phyloP scores from a whole-genome alignment of 2,329 filamentous ascomycete genomes.

The Cladobotryum mycophilum region DNA sequence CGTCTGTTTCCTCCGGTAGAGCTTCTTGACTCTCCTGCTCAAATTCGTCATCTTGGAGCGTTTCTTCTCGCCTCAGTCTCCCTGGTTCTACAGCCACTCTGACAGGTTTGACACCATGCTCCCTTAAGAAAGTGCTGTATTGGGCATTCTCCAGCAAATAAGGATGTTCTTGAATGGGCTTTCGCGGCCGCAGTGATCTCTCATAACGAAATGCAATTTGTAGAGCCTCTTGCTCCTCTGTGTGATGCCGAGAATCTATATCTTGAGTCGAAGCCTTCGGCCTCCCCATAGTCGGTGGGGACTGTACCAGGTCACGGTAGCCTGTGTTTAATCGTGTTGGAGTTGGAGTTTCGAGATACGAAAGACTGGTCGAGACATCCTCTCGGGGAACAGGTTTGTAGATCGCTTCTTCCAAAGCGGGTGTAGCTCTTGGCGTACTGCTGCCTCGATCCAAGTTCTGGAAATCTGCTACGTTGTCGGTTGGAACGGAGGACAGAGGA shows the following conservation, averaged over 20 bases:
- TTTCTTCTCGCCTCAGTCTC: constrained; percentile 32
- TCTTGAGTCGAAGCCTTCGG: too few relatives aligned
- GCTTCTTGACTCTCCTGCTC: constrained; percentile 44
- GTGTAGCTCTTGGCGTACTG: neutral
- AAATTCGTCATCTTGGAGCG: constrained; percentile 46
- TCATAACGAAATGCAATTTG: constrained; percentile 30
- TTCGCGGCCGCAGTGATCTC: constrained; percentile 51
- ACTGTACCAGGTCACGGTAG: neutral
- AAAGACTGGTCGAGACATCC: constrained; percentile 32
- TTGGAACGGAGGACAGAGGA: constrained; percentile 28
- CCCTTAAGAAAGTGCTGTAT: constrained; percentile 47
- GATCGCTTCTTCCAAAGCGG: neutral
- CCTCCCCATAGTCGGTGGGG: too few relatives aligned
- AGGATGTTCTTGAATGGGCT: constrained; percentile 55
- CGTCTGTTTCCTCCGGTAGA: constrained; percentile 25
- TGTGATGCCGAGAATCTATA: neutral
- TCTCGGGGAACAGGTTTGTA: constrained; percentile 17
- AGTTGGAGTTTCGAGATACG: constrained; percentile 27
- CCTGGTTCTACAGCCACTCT: constrained; percentile 31
- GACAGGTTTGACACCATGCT: constrained; percentile 49
- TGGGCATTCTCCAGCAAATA: constrained; percentile 51
- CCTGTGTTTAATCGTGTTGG: constrained; percentile 18
- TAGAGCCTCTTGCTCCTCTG: constrained; percentile 18
- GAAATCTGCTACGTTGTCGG: constrained; percentile 16
- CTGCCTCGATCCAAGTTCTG: neutral